Percentiles rank a stretch among this genome's conserved stretches.
These are phyloP conservation scores for Debaryomyces sp. DNA, from an alignment of 1,139 yeast species.

Conservation along the genomic window DNA sequence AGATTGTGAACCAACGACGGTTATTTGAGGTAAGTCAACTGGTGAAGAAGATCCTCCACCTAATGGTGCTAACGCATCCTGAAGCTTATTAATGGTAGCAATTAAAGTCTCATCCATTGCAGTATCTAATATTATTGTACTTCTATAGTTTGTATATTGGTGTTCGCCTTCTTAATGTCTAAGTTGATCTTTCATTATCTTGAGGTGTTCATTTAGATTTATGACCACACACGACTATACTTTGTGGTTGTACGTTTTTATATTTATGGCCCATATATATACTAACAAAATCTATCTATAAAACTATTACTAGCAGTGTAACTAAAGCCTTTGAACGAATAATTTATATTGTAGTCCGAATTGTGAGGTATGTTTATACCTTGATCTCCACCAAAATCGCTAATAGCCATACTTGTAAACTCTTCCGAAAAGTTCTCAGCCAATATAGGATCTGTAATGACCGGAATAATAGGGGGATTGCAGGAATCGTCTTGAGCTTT, in stretches of 20 bases:
- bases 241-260: background rate
- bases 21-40: slow-evolving; percentile 92
- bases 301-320: slow-evolving; percentile 34
- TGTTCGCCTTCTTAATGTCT: background rate
- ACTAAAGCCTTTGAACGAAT: slow-evolving; percentile 29
- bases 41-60: slow-evolving; percentile 87
- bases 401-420: slow-evolving; percentile 29
- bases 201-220: slow-evolving; percentile 7
- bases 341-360: slow-evolving; percentile 6
- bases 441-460: slow-evolving; percentile 36
- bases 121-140: slow-evolving; percentile 1
- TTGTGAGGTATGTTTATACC: slow-evolving; percentile 12
- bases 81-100: slow-evolving; percentile 88
- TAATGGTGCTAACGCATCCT: slow-evolving; percentile 91
- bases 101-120: slow-evolving; percentile 88
- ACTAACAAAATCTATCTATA: slow-evolving; percentile 19
- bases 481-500: slow-evolving; percentile 22
- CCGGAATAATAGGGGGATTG: slow-evolving; percentile 35
- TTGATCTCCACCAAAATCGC: slow-evolving; percentile 20
- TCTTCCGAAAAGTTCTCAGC: slow-evolving; percentile 38
- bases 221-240: slow-evolving; percentile 7
- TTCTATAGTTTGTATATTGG: slow-evolving; percentile 1
- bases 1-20: slow-evolving; percentile 95
- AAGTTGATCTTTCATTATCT: slow-evolving; percentile 4
- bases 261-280: background rate